Evolutionary conservation across 768 basidiomycete species (phyloP).

Genomic region (Podaxis sp.): DNA sequence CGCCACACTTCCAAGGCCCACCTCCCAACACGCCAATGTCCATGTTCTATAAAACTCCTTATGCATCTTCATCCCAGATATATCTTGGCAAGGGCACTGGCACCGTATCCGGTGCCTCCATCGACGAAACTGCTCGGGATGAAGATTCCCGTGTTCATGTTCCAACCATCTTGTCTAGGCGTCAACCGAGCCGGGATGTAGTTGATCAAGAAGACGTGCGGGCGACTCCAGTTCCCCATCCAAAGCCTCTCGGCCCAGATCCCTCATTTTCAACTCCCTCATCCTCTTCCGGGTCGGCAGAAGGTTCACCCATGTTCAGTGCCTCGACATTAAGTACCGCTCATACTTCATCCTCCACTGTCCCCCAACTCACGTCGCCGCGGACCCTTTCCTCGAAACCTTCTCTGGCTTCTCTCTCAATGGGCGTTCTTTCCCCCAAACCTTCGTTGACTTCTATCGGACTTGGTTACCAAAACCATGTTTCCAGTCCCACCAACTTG

Average conservation of each 20-base stretch:
- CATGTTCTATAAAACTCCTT: slow-evolving; percentile 12
- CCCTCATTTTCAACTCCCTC: not conserved
- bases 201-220: not conserved
- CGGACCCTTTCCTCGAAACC: slow-evolving; percentile 1
- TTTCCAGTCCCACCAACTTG: not conserved
- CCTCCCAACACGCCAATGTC: slow-evolving; percentile 20
- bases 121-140: not conserved
- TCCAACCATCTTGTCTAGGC: not conserved
- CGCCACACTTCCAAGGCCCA: slow-evolving; percentile 1
- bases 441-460: slow-evolving; percentile 1
- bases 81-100: slow-evolving; percentile 18
- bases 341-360: not conserved
- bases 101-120: not conserved
- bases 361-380: not conserved
- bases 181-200: not conserved
- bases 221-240: slow-evolving; percentile 4
- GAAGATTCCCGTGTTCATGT: not conserved
- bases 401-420: slow-evolving; percentile 1
- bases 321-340: not conserved
- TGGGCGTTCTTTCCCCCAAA: not conserved
- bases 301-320: not conserved
- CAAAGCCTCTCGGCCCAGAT: not conserved
- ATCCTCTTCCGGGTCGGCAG: not conserved
- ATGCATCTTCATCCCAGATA: slow-evolving; percentile 24
- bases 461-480: slow-evolving; percentile 4